Evolutionary conservation across 2,329 filamentous ascomycete genomes (phyloP).

Genomic region (Fusarium pilosicola): DNA sequence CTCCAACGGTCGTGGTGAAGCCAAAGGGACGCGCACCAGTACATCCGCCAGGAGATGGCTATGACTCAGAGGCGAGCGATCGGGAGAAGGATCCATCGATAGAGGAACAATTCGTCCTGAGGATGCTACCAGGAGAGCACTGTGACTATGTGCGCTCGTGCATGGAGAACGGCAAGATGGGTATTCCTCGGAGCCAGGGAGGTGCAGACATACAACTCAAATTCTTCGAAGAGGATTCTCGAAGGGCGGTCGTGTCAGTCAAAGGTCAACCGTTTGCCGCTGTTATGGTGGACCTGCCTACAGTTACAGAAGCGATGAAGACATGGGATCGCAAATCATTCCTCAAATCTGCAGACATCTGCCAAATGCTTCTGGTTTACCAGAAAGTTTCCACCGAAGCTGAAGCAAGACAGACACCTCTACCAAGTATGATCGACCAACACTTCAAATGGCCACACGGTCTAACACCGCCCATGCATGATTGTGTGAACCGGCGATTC

Average conservation of each 20-base stretch:
- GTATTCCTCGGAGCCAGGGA: slow-evolving; percentile 68
- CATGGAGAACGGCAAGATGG: slow-evolving; percentile 81
- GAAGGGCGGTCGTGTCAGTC: slow-evolving; percentile 78
- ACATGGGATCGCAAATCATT: slow-evolving; percentile 89
- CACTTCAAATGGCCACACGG: slow-evolving; percentile 84
- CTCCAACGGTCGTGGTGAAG: slow-evolving; percentile 61
- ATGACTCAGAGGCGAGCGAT: slow-evolving; percentile 96
- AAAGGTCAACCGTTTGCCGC: slow-evolving; percentile 79
- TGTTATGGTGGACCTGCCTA: slow-evolving; percentile 83
- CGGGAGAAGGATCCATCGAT: slow-evolving; percentile 87
- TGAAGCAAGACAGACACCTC: slow-evolving; percentile 72
- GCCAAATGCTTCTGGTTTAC: slow-evolving; percentile 87
- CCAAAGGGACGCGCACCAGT: slow-evolving; percentile 74
- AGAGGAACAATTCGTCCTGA: slow-evolving; percentile 88
- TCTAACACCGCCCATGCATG: slow-evolving; percentile 87
- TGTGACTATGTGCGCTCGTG: slow-evolving; percentile 83
- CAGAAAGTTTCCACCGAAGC: slow-evolving; percentile 72
- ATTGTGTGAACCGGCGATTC: slow-evolving; percentile 83
- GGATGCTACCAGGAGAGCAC: slow-evolving; percentile 87
- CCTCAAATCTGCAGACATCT: slow-evolving; percentile 89
- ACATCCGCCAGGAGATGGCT: slow-evolving; percentile 84
- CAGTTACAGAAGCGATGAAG: slow-evolving; percentile 91
- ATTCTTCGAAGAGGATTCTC: slow-evolving; percentile 78
- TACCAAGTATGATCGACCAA: slow-evolving; percentile 76
- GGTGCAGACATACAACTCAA: slow-evolving; percentile 83